Evolutionary conservation across 192 early-diverging fungal species (phyloP), one percentile per base, ranked within the genome.

Genomic region (Entomortierella chlamydospora): DNA sequence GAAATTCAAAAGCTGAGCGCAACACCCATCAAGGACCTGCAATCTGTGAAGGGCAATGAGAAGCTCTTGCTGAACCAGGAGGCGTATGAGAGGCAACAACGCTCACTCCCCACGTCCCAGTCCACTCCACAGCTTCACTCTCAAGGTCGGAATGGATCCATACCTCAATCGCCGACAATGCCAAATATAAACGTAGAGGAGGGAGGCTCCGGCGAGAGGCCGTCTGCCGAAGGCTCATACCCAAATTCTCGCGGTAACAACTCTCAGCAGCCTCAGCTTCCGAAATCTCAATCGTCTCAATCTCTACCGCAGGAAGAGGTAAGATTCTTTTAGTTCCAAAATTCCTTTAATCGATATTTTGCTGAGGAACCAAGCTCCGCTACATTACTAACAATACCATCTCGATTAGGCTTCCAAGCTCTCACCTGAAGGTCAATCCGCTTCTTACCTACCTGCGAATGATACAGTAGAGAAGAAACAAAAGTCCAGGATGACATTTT

Each of bases 401-500:
- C 7, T 23, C 7, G 31, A 43, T 29, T 33, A 65, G 65, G 8
- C 62, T 1, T 37, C 26, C 20, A 65, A 60, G 56, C 33, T 18
- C 1, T 61, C 63, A 11, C 54, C 76, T 28, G 76, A 79, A 12
- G 37, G 0, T 5, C 76, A 64, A 28, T 34, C 61, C 0, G 45
- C 61, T 12, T 61, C 73, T 0, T 63, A 37, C n/a, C 5, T 64
- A 33, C 22, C 73, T 6, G 37, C 59, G 15, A n/a, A 45, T 5
- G 73, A 70, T 15, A n/a, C 67, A 25, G 54, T 65, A 20, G 76
- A 79, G 43, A 79, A 79, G 51, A 79, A 70, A 20, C 65, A 68
- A 64, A 69, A 69, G 42, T 79, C 76, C 2, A 43, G 76, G 51
- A 79, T 79, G 68, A 79, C 76, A 30, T 79, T 79, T 42, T 79